Percentiles rank a stretch among this genome's conserved stretches.
These are phyloP conservation scores for Cystobasidium onofrii DNA, from an alignment of 768 basidiomycete genomes.

Conservation along the genomic window DNA sequence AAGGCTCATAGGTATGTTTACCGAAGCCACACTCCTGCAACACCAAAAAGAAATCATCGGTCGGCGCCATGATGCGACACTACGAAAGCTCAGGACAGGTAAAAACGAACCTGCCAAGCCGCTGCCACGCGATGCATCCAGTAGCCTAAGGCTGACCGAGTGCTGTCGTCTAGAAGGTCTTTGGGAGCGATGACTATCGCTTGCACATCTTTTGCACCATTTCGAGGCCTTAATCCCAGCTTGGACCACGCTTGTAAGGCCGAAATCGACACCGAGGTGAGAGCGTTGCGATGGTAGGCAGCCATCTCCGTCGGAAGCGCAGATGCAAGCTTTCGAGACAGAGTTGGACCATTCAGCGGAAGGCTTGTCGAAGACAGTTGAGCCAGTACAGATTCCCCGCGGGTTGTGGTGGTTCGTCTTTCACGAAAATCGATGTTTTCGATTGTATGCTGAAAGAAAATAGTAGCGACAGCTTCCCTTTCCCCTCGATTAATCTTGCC, in stretches of 20 bases:
- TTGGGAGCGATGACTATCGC: conserved; percentile 51
- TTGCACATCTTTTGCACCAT: conserved; percentile 63
- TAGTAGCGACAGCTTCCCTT: conserved; percentile 2
- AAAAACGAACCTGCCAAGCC: conserved; percentile 5
- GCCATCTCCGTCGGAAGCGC: conserved; percentile 52
- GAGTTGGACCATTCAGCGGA: neutral
- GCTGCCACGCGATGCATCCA: neutral
- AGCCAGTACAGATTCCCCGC: conserved; percentile 31
- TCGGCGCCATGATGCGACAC: too few relatives aligned
- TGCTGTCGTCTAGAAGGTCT: neutral
- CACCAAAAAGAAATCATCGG: neutral
- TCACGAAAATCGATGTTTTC: conserved; percentile 23
- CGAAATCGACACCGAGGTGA: conserved; percentile 63
- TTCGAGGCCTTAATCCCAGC: conserved; percentile 62
- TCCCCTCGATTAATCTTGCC: neutral
- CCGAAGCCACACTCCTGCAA: neutral
- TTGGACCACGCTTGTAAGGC: conserved; percentile 80
- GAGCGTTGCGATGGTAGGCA: conserved; percentile 59
- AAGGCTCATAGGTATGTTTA: neutral
- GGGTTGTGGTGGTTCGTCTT: conserved; percentile 45
- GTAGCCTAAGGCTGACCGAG: neutral
- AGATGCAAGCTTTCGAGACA: neutral
- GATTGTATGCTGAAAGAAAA: conserved; percentile 2
- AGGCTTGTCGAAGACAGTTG: neutral
- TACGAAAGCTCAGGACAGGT: too few relatives aligned